Evolutionary conservation across 768 basidiomycete genomes (phyloP).

Genomic region (Mycena sanguinolenta): DNA sequence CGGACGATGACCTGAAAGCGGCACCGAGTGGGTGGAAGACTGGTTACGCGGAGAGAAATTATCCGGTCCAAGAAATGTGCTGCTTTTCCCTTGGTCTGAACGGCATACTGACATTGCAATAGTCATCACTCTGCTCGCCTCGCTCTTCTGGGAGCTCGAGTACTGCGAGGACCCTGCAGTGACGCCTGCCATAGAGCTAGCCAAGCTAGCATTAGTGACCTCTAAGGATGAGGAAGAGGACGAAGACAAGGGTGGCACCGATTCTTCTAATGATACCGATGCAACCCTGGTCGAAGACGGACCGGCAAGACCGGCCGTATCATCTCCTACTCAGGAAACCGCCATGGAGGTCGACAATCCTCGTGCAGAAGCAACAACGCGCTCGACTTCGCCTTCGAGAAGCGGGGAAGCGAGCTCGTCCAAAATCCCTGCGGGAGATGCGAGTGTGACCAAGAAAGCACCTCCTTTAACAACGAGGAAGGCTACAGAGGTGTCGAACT

Average conservation of each 20-base stretch:
- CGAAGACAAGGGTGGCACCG: conserved; percentile 80
- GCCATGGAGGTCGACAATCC: conserved; percentile 72
- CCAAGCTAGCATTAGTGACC: conserved; percentile 92
- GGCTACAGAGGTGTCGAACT: conserved; percentile 68
- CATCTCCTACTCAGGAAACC: conserved; percentile 55
- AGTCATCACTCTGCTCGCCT: conserved; percentile 88
- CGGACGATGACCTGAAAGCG: conserved; percentile 85
- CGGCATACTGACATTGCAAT: conserved; percentile 32
- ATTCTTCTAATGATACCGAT: conserved; percentile 89
- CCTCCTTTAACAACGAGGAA: conserved; percentile 72
- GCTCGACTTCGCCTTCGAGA: conserved; percentile 22
- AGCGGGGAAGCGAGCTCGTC: conserved; percentile 40
- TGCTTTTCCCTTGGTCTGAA: conserved; percentile 36
- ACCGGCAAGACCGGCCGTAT: conserved; percentile 42
- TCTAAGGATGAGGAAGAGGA: conserved; percentile 92
- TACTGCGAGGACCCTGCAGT: conserved; percentile 74
- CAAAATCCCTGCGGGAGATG: conserved; percentile 45
- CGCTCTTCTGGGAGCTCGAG: conserved; percentile 84
- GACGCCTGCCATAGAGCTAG: conserved; percentile 87
- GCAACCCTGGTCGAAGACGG: conserved; percentile 90
- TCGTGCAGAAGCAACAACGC: conserved; percentile 4
- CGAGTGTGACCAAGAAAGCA: conserved; percentile 54
- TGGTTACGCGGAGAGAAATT: conserved; percentile 86
- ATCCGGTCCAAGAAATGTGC: conserved; percentile 87
- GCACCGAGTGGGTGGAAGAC: conserved; percentile 89